Evolutionary conservation across 495 filamentous ascomycete genomes (phyloP), one percentile per base, ranked within the genome.

Genomic region (Xylaria cubensis): DNA sequence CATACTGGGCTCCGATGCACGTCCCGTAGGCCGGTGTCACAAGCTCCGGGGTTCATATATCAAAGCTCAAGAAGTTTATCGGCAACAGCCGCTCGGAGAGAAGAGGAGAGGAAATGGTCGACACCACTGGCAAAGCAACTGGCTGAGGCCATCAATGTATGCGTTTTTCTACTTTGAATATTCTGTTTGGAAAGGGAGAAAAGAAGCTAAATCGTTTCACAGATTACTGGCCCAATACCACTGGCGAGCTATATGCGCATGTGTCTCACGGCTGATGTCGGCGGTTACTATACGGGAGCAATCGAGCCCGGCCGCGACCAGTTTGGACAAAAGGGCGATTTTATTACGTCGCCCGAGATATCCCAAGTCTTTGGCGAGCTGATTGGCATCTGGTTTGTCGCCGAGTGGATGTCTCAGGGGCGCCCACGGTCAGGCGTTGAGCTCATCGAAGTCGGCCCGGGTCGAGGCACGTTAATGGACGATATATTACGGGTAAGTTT

Each of bases 231-330:
- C 3, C 96, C 96, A 6, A 90, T 98, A 51, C 92, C 96, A 5
- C 89, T 99, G 66, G 95, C 96, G 32, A 88, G 92, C 48, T 99
- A 94, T 81, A 99, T 99, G 96, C 94, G 96, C 77, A 96, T 98
- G 90, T 97, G 95, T 80, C 90, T 99, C 74, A 98, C 95, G 17
- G 92, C 92, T 15, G 91, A 94, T 64, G 84, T 92, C n/a, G 94
- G 93, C 68, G 96, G 96, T 56, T 99, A 99, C 84, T 99, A 99
- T 83, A 97, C 94, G 6, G 88, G 91, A 3, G 88, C 87, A 42
- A 83, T 87, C 46, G 84, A 85, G 69, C 79, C 86, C 63, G 90
- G 84, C 32, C 86, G 87, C 15, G 94, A 97, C 76, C 94, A 95
- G 58, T 98, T 99, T 75, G 97, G 96, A 1, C 85, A 87, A 67